Base-by-base conservation (phyloP, 495 filamentous ascomycete genomes). In the Hypomontagnella submonticulosa region DNA sequence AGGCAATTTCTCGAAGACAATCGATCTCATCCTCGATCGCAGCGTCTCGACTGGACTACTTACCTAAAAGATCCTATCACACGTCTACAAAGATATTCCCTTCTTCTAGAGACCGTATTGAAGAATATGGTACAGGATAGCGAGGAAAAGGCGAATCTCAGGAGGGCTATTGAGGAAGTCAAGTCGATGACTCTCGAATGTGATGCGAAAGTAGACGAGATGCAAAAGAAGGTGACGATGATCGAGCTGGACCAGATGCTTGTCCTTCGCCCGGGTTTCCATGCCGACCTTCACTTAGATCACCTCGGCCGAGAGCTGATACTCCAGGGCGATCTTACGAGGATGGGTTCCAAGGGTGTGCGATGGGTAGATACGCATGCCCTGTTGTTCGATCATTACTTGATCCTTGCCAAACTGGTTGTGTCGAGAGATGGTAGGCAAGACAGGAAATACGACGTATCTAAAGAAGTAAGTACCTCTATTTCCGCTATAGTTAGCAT, bases 11-110 rank as follows among this genome's bases (percentile, higher is more conserved):
- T 98, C 27, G 89, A 96, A 37, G 82, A 89, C 52, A 89, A 87
- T 15, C 87, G 88, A 50, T 86, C 89, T 1, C 86, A 98, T 71
- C 90, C 91, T 74, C 79, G 88, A n/a, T 93, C 91, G 0, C 89
- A 90, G 65, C 87, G 92, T 59, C 81, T 98, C 47, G 91, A 91
- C 61, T 99, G 94, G 92, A 92, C 94, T 57, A 97, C 91, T 0
- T 99, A 91, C 69, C 83, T 98, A 16, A 98, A 97, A 73, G 87
- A 89, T 7, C 95, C 95, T 3, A 97, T 99, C 66, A 97, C 92
- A 6, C 81, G 94, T 49, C 84, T 99, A 47, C 95, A 98, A 78
- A 87, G 93, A 53, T 98, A 98, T 72, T 88, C 89, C 5, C 82
- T 99, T 33, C 79, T 99, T 1, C 79, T 99, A 12, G 82, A 84